A percentile compares a stretch with the other conserved stretches of the same genome.
Conservation (phyloP, 2,329 filamentous ascomycete species). For the Pseudogymnoascus sp. region DNA sequence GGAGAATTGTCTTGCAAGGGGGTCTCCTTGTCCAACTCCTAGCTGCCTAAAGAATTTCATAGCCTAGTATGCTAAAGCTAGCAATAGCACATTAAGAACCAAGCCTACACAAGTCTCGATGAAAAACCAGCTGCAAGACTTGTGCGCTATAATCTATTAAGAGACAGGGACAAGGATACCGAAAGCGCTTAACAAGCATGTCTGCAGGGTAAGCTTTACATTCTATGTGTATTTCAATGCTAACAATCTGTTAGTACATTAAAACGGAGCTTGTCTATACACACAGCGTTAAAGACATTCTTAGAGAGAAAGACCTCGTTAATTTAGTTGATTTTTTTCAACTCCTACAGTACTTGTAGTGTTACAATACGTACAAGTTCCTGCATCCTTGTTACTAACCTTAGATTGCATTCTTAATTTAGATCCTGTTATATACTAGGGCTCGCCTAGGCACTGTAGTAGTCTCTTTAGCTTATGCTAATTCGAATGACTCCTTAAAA, state of each 20-base stretch:
- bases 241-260: not conserved
- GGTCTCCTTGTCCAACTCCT: not conserved
- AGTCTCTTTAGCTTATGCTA: not conserved
- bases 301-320: slow-evolving; percentile 3
- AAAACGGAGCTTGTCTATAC: not conserved
- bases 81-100: not conserved
- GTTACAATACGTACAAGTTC: not conserved
- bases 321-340: not conserved
- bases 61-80: not conserved
- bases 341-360: not conserved
- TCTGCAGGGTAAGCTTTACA: not conserved
- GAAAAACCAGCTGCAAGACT: not conserved
- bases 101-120: not conserved
- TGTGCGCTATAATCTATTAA: not conserved
- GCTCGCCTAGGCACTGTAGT: not conserved
- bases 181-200: not conserved
- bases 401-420: not conserved
- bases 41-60: not conserved
- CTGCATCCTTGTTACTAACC: not conserved
- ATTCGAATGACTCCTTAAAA: not conserved
- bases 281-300: not conserved
- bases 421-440: not conserved
- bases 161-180: not conserved
- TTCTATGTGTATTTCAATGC: not conserved
- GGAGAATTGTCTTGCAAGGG: not conserved